phyloP scores from a whole-genome alignment of 768 basidiomycete species.

The Kwoniella dendrophila region DNA sequence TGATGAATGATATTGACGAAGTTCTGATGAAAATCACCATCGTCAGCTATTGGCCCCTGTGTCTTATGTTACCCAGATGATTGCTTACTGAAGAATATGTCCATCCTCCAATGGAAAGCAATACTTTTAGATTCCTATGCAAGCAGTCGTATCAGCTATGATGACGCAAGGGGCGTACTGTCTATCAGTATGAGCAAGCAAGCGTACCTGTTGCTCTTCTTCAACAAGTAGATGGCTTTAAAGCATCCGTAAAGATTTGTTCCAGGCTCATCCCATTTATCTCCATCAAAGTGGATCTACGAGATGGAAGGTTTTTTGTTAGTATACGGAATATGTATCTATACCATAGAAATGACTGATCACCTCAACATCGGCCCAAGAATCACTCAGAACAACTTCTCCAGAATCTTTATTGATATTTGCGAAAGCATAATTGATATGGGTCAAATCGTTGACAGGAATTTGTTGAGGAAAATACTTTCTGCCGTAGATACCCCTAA shows the following conservation, averaged over 20 bases:
- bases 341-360: conserved; percentile 1
- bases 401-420: conserved; percentile 81
- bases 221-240: conserved; percentile 87
- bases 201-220: conserved; percentile 71
- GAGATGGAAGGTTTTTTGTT: neutral
- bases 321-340: neutral
- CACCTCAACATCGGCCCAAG: conserved; percentile 85
- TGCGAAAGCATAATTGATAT: conserved; percentile 91
- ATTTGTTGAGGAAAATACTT: conserved; percentile 86
- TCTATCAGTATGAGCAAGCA: neutral
- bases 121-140: conserved; percentile 60
- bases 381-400: conserved; percentile 82
- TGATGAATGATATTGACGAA: conserved; percentile 77
- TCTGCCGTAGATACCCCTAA: conserved; percentile 88
- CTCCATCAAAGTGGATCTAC: conserved; percentile 89
- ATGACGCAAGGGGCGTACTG: neutral
- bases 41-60: neutral
- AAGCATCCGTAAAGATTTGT: conserved; percentile 93
- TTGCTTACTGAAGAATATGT: conserved; percentile 37
- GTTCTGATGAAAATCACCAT: conserved; percentile 56
- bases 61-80: neutral
- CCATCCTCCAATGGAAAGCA: conserved; percentile 90
- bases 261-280: conserved; percentile 90
- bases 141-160: conserved; percentile 56
- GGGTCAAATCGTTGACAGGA: conserved; percentile 81